Evolutionary conservation across 2,329 filamentous ascomycete genomes (phyloP).

Genomic region (Aspergillus ustus): DNA sequence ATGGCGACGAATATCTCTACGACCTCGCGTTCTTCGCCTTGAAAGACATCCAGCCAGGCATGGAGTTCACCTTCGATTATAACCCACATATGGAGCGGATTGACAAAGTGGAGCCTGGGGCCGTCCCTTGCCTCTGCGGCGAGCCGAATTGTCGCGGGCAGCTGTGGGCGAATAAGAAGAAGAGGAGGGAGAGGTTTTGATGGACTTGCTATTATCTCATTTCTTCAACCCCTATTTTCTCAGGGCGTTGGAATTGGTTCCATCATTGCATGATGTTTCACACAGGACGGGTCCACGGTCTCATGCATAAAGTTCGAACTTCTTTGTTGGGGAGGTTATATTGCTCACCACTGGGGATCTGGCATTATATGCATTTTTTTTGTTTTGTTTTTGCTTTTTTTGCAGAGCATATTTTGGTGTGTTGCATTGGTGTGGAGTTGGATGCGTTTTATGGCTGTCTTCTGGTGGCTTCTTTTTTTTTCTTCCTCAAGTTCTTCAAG

Average conservation of each 20-base stretch:
- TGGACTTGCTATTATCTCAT: background rate
- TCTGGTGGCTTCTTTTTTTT: background rate
- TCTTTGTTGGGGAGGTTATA: background rate
- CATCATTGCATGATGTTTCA: background rate
- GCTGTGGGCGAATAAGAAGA: slow-evolving; percentile 47
- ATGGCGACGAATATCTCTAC: slow-evolving; percentile 48
- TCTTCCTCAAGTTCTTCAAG: too few species aligned
- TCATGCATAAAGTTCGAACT: background rate
- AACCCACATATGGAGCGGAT: slow-evolving; percentile 37
- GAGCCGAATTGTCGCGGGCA: slow-evolving; percentile 49
- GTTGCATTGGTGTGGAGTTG: background rate
- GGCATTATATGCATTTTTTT: background rate
- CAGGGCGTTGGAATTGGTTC: background rate
- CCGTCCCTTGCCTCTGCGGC: slow-evolving; percentile 50
- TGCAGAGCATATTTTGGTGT: background rate
- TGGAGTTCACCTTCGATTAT: slow-evolving; percentile 55
- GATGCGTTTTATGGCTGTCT: background rate
- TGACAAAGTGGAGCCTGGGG: slow-evolving; percentile 39
- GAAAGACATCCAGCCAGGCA: slow-evolving; percentile 45
- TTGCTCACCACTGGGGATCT: background rate
- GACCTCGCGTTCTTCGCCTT: slow-evolving; percentile 54
- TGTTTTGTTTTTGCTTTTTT: too few species aligned
- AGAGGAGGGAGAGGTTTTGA: slow-evolving; percentile 31
- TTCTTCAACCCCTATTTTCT: background rate
- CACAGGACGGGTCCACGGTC: background rate